Evolutionary conservation across 2,329 filamentous ascomycete genomes (phyloP), one percentile per base, ranked within the genome.

Genomic region (Bipolaris oryzae): DNA sequence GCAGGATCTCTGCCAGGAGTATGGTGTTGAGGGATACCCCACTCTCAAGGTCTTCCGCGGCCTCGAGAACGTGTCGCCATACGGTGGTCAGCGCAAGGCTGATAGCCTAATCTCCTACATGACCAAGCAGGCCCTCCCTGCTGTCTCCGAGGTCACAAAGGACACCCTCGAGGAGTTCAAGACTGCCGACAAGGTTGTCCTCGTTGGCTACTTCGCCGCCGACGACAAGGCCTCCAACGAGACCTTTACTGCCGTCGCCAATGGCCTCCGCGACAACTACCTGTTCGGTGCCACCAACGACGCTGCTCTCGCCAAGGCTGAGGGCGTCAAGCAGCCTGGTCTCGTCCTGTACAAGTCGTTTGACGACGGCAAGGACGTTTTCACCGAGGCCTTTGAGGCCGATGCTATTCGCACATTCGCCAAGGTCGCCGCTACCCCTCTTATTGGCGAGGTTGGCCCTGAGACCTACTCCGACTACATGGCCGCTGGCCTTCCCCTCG

Each of bases 31-130:
- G 84, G 95, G 95, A 66, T 99, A 99, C 85, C 95, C 95, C 62
- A 99, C 95, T 67, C 87, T 99, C 76, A 99, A 98, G 88, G 87
- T 99, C 81, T 99, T 99, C 92, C 92, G 94, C 72, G 94, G 95
- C 69, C 79, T 81, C 41, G 91, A 97, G 10, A 91, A 89, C 76
- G 80, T 91, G 76, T 83, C 86, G 65, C 89, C 93, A 63, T 99
- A 99, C 82, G 83, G 84, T 71, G 95, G 95, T 75, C 89, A 92
- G 79, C 87, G 95, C 78, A 96, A 98, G 84, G 89, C 93, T 65
- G 87, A 86, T 78, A 82, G 85, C 34, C 87, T 90, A 69, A 78
- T 88, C 63, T 89, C 87, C 23, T 98, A 96, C 85, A 99, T 99
- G 95, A 89, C 92, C 78, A 99, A 98, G 87, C 95, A 98, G 82